These are phyloP conservation scores for Euryodendron excelsum DNA, from an alignment of 148 eudicot genomes.

Conservation along the genomic window DNA sequence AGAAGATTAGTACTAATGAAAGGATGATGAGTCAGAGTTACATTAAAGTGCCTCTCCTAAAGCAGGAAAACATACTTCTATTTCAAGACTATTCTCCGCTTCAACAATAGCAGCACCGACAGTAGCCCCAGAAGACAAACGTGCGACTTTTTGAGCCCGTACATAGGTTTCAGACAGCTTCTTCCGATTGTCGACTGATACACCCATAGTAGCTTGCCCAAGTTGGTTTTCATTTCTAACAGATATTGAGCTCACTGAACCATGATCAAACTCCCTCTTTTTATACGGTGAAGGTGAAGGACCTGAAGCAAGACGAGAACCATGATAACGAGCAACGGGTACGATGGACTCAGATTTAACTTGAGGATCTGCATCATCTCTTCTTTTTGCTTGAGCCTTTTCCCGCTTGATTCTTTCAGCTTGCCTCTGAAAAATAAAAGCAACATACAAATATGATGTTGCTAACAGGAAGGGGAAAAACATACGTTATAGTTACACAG, in stretches of 20 bases:
- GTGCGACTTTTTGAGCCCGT: constrained; percentile 58
- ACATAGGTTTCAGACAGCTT: constrained; percentile 10
- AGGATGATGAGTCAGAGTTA: constrained; percentile 4
- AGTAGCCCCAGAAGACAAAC: constrained; percentile 56
- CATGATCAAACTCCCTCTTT: constrained; percentile 17
- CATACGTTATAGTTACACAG: too few species aligned
- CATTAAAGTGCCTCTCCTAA: constrained; percentile 23
- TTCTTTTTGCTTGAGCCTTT: constrained; percentile 68
- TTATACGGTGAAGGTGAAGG: constrained; percentile 79
- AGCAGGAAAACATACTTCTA: constrained; percentile 56
- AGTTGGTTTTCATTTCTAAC: constrained; percentile 15
- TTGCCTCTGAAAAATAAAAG: constrained; percentile 59
- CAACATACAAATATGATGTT: neutral
- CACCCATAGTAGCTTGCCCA: too few species aligned
- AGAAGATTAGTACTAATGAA: constrained; percentile 8
- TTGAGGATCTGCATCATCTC: constrained; percentile 80
- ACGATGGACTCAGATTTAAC: constrained; percentile 68
- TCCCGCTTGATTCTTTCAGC: constrained; percentile 79
- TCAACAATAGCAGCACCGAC: constrained; percentile 93
- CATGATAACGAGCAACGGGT: constrained; percentile 81
- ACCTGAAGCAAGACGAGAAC: constrained; percentile 97
- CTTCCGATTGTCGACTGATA: too few species aligned
- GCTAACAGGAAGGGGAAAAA: neutral
- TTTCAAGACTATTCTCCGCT: constrained; percentile 74
- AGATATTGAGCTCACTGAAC: constrained; percentile 20